phyloP scores from a whole-genome alignment of 129 eudicot species.

The Saposhnikovia divaricata region DNA sequence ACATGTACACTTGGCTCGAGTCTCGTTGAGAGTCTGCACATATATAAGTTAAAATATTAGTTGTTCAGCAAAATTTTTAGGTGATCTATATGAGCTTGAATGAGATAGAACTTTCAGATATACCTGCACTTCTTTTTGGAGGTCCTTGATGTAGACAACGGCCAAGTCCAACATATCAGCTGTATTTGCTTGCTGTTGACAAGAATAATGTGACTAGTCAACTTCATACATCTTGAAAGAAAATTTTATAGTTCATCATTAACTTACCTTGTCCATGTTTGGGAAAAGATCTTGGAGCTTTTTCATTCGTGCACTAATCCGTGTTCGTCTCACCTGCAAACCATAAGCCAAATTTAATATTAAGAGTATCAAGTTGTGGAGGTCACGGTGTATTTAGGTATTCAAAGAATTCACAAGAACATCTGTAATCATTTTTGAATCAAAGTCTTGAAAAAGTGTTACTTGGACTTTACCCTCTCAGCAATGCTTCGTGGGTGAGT shows the following conservation, averaged over 20 bases:
- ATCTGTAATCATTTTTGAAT: background rate
- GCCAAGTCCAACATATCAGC: conserved; percentile 96
- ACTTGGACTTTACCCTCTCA: conserved; percentile 58
- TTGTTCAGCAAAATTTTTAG: background rate
- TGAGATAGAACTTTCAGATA: background rate
- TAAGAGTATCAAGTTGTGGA: background rate
- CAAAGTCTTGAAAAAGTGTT: too few relatives aligned
- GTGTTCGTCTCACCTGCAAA: conserved; percentile 70
- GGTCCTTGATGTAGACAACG: conserved; percentile 81
- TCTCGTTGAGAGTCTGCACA: conserved; percentile 47
- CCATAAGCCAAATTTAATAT: background rate
- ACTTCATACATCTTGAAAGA: background rate
- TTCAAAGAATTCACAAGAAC: background rate
- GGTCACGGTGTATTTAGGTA: background rate
- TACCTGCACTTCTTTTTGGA: conserved; percentile 63
- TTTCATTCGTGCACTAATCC: conserved; percentile 87
- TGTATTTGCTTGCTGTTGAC: conserved; percentile 76
- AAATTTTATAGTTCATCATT: background rate
- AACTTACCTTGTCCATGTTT: conserved; percentile 80
- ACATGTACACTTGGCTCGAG: conserved; percentile 52
- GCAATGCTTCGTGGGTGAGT: conserved; percentile 98
- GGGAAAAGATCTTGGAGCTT: conserved; percentile 95
- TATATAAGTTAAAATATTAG: conserved; percentile 8
- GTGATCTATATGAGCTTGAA: conserved; percentile 1
- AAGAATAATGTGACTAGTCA: conserved; percentile 9